Percentiles rank a stretch among this genome's conserved stretches.
These are phyloP conservation scores for Arthrobotrys megalospora DNA, from an alignment of 2,329 filamentous ascomycete species.

Conservation along the genomic window DNA sequence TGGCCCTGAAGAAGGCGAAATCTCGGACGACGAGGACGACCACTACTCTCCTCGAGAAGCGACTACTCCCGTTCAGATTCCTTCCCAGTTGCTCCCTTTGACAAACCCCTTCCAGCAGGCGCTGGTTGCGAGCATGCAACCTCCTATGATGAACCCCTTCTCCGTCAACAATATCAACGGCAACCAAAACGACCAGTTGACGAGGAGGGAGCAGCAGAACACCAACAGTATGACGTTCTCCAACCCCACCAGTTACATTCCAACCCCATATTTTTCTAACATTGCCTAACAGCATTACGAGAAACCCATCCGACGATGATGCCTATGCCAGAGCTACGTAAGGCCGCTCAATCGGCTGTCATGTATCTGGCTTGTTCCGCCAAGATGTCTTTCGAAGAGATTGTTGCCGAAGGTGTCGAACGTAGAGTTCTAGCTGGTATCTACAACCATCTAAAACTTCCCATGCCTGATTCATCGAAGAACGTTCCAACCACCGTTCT, in stretches of 20 bases:
- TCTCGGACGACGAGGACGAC: conserved; percentile 57
- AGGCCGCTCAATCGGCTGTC: conserved; percentile 78
- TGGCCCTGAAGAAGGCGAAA: conserved; percentile 58
- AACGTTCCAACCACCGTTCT: conserved; percentile 2
- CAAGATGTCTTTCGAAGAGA: conserved; percentile 81
- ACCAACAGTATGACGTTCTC: conserved; percentile 25
- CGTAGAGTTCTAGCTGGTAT: conserved; percentile 75
- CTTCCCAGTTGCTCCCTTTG: not conserved
- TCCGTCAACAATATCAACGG: conserved; percentile 6
- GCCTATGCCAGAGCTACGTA: conserved; percentile 66
- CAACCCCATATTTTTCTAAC: conserved; percentile 9
- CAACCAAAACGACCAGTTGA: conserved; percentile 14
- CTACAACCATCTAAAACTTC: conserved; percentile 78
- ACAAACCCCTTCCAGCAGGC: conserved; percentile 21
- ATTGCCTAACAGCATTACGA: not conserved
- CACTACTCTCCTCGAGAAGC: conserved; percentile 56
- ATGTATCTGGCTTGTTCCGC: conserved; percentile 74
- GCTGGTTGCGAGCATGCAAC: not conserved
- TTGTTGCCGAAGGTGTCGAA: conserved; percentile 81
- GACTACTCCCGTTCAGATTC: conserved; percentile 38
- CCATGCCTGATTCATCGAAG: conserved; percentile 58
- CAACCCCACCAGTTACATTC: not conserved
- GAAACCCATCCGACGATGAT: conserved; percentile 12
- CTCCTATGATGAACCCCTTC: conserved; percentile 4
- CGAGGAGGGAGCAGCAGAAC: conserved; percentile 16